phyloP scores from a whole-genome alignment of 129 eudicot genomes.

The sunflower (Helianthus annuus) region HanXRQr2.0-SUNRISE NC_035448.2:160120925-160121424 shows the following conservation, averaged over 20 bases:
- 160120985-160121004: background rate
- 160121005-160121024: constrained; percentile 15
- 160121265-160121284: background rate
- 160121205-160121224: constrained; percentile 15
- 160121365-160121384: constrained; percentile 12
- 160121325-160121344: background rate
- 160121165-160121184: constrained; percentile 10
- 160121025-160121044: constrained; percentile 13
- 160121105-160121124: background rate
- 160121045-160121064: background rate
- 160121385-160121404: background rate
- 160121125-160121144: background rate
- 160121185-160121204: background rate
- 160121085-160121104: constrained; percentile 13
- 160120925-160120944: background rate
- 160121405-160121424: background rate
- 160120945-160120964: background rate
- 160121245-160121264: background rate
- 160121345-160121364: constrained; percentile 6
- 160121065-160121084: background rate
- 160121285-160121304: constrained; percentile 7
- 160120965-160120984: background rate
- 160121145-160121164: background rate
- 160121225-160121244: constrained; percentile 4
- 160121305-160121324: background rate